Evolutionary conservation across 805 yeast genomes (phyloP), one percentile per base, ranked within the genome.

Genomic region (Ogataea kodamae): DNA sequence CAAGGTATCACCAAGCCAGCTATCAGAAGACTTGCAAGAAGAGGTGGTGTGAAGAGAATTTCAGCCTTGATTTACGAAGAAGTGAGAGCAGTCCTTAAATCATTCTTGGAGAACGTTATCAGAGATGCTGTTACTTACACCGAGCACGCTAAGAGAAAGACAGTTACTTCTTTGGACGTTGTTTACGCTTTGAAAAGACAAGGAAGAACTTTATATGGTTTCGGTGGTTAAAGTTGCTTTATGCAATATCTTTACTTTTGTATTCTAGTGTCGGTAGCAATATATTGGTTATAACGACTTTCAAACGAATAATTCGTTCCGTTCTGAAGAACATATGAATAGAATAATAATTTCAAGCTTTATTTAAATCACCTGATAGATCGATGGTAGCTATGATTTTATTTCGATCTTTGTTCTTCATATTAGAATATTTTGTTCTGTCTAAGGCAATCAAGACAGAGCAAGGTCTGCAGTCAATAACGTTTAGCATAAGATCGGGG

Each of bases 11-110:
- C 98, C 48, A 90, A 90, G 81, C 98, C 98, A 65, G 98, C 98
- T 64, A 90, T 90, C 65, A 88, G 98, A 78, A 90, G 98, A 86
- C 83, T 90, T 61, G 98, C 98, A 34, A 90, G 98, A 82, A 88
- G 98, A 86, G 98, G 98, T 76, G 98, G 98, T 89, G 98, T 90
- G 65, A 90, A 90, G 83, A 96, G 98, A 85, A 90, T 90, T 62
- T 90, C 97, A 48, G 97, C 96, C 68, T 76, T 89, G 65, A 90
- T 90, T 68, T 90, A 90, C 77, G 98, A 90, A 74, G 97, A 90
- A 76, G 96, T 92, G 63, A 88, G 98, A 78, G 89, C 83, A 55
- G 97, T 92, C 54, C 76, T 90, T 54, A 89, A 89, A 75, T 76
- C 95, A 39, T 90, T 90, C 83, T 79, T 90, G 65, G 96, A 87